Percentiles rank a stretch among this genome's conserved stretches.
phyloP scores from a whole-genome alignment of 306 rosid species.

The Medicago truncatula region DNA sequence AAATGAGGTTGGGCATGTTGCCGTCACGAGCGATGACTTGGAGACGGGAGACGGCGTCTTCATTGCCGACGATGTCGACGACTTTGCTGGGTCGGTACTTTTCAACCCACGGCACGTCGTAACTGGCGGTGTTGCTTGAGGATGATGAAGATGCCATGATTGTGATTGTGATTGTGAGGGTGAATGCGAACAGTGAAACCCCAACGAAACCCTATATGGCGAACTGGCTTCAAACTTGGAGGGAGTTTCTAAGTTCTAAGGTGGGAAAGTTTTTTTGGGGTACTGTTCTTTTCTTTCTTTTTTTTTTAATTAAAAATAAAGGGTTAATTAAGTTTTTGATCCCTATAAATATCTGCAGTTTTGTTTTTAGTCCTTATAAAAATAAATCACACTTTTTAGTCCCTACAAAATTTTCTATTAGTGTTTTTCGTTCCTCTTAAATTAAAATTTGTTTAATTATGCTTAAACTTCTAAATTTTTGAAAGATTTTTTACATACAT shows the following conservation, averaged over 20 bases:
- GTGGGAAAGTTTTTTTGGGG: constrained; percentile 3
- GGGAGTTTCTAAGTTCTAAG: not conserved
- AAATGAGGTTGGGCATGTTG: constrained; percentile 90
- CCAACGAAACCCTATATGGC: not conserved
- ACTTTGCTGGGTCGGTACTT: constrained; percentile 89
- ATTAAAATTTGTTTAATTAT: no score
- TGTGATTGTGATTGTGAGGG: not conserved
- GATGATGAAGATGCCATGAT: constrained; percentile 67
- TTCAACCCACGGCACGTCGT: constrained; percentile 95
- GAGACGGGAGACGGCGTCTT: constrained; percentile 86
- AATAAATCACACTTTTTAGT: no score
- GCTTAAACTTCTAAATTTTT: no score
- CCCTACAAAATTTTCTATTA: no score
- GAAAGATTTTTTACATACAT: no score
- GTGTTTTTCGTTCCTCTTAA: no score
- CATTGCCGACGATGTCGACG: constrained; percentile 85
- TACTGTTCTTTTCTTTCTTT: not conserved
- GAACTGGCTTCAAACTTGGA: not conserved
- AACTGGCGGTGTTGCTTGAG: constrained; percentile 41
- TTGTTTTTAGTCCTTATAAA: no score
- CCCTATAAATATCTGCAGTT: no score
- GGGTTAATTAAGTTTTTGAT: no score
- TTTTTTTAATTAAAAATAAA: no score
- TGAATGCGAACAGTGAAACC: not conserved
- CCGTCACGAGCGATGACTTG: constrained; percentile 97